phyloP scores from a whole-genome alignment of 139 green algal genomes.

The Closterium sp. region DNA sequence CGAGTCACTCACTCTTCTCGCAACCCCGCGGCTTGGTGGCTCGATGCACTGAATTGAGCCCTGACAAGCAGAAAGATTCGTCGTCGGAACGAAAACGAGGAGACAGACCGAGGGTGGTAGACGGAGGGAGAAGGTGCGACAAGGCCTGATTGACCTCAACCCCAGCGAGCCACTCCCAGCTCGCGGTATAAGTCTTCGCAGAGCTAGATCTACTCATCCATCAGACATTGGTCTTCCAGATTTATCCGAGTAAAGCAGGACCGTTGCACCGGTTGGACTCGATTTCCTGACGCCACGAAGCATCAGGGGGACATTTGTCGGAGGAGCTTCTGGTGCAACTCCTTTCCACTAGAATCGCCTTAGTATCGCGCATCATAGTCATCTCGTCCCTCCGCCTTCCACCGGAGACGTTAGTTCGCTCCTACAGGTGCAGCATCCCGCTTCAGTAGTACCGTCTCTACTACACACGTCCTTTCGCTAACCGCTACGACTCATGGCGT shows the following conservation, averaged over 20 bases:
- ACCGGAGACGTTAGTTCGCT: background rate
- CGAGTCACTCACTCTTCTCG: background rate
- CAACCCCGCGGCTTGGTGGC: background rate
- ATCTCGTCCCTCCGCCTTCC: background rate
- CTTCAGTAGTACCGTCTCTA: background rate
- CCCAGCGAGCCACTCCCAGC: background rate
- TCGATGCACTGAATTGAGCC: background rate
- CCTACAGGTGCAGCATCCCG: background rate
- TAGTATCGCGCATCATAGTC: background rate
- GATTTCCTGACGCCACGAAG: no score
- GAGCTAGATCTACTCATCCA: background rate
- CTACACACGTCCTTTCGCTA: background rate
- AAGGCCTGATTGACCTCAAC: background rate
- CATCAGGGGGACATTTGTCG: no score
- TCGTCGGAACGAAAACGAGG: background rate
- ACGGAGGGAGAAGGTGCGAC: no score
- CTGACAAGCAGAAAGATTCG: background rate
- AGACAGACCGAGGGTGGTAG: no score
- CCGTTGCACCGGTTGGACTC: no score
- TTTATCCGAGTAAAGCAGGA: no score
- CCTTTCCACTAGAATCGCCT: no score
- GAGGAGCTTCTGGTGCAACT: no score
- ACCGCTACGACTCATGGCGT: background rate
- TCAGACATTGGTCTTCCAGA: background rate
- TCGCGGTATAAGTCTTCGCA: background rate